These are phyloP conservation scores for Podospora bellae-mahoneyi DNA, from an alignment of 495 filamentous ascomycete species.

Conservation along the genomic window DNA sequence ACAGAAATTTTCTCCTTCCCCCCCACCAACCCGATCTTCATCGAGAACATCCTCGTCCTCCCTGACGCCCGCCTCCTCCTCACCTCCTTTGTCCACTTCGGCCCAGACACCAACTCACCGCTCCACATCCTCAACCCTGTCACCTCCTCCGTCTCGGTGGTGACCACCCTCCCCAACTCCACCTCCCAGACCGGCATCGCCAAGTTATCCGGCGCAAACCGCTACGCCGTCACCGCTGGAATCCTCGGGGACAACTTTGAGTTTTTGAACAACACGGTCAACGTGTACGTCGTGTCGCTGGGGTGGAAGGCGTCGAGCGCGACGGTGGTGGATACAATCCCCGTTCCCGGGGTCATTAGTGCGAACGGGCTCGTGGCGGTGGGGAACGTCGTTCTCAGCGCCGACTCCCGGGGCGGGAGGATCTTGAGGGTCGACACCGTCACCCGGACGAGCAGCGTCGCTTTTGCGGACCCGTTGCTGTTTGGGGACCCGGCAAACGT, in stretches of 20 bases:
- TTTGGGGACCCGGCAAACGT: conserved; percentile 4
- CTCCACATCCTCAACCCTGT: conserved; percentile 6
- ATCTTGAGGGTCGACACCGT: not conserved
- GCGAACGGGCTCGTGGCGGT: conserved; percentile 5
- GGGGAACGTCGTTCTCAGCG: conserved; percentile 2
- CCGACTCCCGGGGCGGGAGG: not conserved
- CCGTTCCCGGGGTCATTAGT: not conserved
- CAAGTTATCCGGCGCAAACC: not conserved
- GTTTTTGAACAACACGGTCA: conserved; percentile 4
- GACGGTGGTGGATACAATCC: conserved; percentile 4
- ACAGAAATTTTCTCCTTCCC: conserved; percentile 9
- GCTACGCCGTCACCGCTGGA: conserved; percentile 4
- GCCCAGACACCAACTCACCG: not conserved
- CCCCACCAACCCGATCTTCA: conserved; percentile 5
- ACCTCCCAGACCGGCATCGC: conserved; percentile 11
- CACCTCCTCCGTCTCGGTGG: not conserved
- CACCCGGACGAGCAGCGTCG: not conserved
- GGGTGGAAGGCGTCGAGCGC: not conserved
- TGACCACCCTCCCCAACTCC: conserved; percentile 5
- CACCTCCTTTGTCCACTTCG: not conserved
- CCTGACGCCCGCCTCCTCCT: conserved; percentile 6
- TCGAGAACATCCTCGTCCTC: conserved; percentile 7
- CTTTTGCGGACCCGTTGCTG: conserved; percentile 1
- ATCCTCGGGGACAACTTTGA: conserved; percentile 6
- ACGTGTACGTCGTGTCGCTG: not conserved